These are phyloP conservation scores for Thermothielavioides terrestris DNA, from an alignment of 495 filamentous ascomycete genomes.

Conservation along the genomic window DNA sequence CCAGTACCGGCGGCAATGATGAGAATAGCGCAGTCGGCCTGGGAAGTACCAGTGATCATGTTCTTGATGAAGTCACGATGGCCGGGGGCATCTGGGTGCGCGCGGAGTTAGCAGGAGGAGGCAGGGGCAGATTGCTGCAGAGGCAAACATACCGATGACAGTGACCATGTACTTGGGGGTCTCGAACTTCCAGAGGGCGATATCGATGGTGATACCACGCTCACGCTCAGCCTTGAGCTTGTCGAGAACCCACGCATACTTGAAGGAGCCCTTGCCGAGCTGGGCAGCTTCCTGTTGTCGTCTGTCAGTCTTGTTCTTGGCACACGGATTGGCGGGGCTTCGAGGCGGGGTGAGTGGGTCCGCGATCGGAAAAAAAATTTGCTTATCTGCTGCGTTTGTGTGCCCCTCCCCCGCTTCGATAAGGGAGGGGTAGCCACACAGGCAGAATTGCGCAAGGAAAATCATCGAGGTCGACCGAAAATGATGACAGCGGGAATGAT, in stretches of 20 bases:
- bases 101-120: slow-evolving; percentile 5
- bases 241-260: slow-evolving; percentile 99
- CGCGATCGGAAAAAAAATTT: slow-evolving; percentile 23
- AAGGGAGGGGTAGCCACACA: slow-evolving; percentile 22
- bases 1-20: slow-evolving; percentile 99
- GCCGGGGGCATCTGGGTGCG: slow-evolving; percentile 76
- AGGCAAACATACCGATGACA: slow-evolving; percentile 71
- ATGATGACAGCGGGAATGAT: slow-evolving; percentile 7
- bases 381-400: slow-evolving; percentile 15
- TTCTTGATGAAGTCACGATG: slow-evolving; percentile 99
- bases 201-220: slow-evolving; percentile 99
- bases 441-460: slow-evolving; percentile 13
- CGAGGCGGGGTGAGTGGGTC: slow-evolving; percentile 20
- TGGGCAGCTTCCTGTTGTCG: slow-evolving; percentile 83
- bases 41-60: slow-evolving; percentile 99
- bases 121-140: background rate
- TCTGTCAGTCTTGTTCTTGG: slow-evolving; percentile 21
- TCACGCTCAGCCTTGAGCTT: slow-evolving; percentile 99
- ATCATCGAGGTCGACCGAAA: slow-evolving; percentile 7
- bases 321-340: background rate
- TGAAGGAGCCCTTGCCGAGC: slow-evolving; percentile 99
- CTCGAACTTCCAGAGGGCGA: slow-evolving; percentile 99
- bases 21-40: slow-evolving; percentile 99
- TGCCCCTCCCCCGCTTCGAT: slow-evolving; percentile 29
- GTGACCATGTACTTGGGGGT: slow-evolving; percentile 98